Evolutionary conservation across 2,329 filamentous ascomycete species (phyloP).

Genomic region (Alternaria metachromatica): DNA sequence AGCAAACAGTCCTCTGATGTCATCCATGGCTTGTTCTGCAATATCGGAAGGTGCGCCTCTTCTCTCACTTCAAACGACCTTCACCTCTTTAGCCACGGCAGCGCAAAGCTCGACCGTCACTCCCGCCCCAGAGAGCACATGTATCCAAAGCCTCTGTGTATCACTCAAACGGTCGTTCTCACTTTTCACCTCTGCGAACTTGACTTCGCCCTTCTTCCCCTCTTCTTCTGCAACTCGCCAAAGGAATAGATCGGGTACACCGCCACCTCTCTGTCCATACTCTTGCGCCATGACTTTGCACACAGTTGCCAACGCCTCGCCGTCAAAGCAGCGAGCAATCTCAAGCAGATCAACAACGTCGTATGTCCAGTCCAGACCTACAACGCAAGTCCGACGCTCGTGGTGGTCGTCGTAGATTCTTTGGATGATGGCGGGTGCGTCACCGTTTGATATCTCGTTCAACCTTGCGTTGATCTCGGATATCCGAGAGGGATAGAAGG

Average conservation of each 20-base stretch:
- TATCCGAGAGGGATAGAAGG: constrained; percentile 84
- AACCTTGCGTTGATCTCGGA: constrained; percentile 89
- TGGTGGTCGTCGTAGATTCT: constrained; percentile 72
- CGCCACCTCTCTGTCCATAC: constrained; percentile 83
- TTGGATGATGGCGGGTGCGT: constrained; percentile 70
- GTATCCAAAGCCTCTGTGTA: constrained; percentile 95
- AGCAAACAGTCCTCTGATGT: neutral
- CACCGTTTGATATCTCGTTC: constrained; percentile 85
- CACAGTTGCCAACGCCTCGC: constrained; percentile 79
- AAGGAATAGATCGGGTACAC: constrained; percentile 90
- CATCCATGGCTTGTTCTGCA: neutral
- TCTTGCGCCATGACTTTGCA: constrained; percentile 97
- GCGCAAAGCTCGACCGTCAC: constrained; percentile 83
- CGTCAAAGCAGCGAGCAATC: constrained; percentile 77
- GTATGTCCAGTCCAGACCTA: constrained; percentile 92
- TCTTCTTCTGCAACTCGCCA: constrained; percentile 64
- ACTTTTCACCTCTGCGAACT: constrained; percentile 70
- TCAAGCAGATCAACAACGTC: constrained; percentile 78
- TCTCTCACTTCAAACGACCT: constrained; percentile 15
- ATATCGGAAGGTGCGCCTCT: neutral
- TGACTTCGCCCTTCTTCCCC: constrained; percentile 63
- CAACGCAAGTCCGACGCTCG: constrained; percentile 79
- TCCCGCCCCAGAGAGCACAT: constrained; percentile 85
- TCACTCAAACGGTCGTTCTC: constrained; percentile 92
- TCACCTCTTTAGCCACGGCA: constrained; percentile 65